Evolutionary conservation across 495 filamentous ascomycete species (phyloP).

Genomic region (Penicillium alfredii): DNA sequence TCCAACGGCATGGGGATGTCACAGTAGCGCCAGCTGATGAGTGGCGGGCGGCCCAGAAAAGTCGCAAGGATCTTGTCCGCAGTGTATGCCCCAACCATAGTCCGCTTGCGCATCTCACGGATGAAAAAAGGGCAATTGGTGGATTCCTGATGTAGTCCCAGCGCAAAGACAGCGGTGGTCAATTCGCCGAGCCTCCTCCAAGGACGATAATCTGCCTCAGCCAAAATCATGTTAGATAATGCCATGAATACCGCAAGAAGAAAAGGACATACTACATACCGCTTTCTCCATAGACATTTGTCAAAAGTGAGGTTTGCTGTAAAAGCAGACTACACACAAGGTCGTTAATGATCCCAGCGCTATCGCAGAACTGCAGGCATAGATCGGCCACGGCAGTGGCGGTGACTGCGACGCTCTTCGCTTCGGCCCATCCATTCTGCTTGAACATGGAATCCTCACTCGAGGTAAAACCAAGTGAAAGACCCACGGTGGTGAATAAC

Average conservation of each 20-base stretch:
- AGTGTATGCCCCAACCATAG: conserved; percentile 42
- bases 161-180: conserved; percentile 33
- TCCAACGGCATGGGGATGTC: conserved; percentile 49
- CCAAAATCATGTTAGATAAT: not conserved
- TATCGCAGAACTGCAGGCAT: conserved; percentile 28
- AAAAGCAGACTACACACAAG: conserved; percentile 16
- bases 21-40: conserved; percentile 44
- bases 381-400: conserved; percentile 18
- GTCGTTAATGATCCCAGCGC: conserved; percentile 24
- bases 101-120: conserved; percentile 37
- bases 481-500: conserved; percentile 18
- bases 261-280: conserved; percentile 11
- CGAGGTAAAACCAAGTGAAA: conserved; percentile 12
- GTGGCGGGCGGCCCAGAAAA: conserved; percentile 48
- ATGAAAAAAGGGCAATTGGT: conserved; percentile 40
- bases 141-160: conserved; percentile 48
- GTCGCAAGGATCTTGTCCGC: conserved; percentile 43
- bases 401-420: conserved; percentile 6
- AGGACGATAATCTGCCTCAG: conserved; percentile 18
- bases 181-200: conserved; percentile 27
- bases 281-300: conserved; percentile 20
- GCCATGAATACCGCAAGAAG: no score
- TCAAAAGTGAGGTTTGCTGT: conserved; percentile 17
- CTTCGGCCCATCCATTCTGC: conserved; percentile 7
- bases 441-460: conserved; percentile 5